These are phyloP conservation scores for Lagerstroemia fauriei DNA, from an alignment of 441 rosid genomes.

Conservation along the genomic window DNA sequence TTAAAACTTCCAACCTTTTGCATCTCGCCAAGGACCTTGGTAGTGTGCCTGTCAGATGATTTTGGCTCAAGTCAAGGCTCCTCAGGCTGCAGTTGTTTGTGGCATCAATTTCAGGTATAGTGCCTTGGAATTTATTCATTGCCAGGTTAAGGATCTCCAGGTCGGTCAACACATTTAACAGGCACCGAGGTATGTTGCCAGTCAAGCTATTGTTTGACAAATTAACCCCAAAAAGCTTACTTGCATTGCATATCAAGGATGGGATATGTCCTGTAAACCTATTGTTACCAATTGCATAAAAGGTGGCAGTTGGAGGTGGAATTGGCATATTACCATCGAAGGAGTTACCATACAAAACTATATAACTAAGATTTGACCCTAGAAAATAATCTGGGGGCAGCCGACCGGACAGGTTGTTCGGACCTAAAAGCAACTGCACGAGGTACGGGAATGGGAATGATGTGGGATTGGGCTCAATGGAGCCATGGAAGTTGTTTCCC, in stretches of 20 bases:
- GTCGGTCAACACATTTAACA: neutral
- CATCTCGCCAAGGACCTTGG: constrained; percentile 30
- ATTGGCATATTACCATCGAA: neutral
- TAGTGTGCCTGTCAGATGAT: constrained; percentile 20
- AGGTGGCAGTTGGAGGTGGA: neutral
- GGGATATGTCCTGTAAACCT: neutral
- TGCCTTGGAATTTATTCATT: neutral
- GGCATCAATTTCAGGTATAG: neutral
- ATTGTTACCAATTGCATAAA: neutral
- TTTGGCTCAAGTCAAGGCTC: constrained; percentile 25
- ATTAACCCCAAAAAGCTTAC: neutral
- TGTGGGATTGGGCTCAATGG: neutral
- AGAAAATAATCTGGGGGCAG: neutral
- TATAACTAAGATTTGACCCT: neutral
- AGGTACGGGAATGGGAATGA: neutral
- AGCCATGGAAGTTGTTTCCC: constrained; percentile 2
- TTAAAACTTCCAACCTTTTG: constrained; percentile 9
- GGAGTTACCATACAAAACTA: neutral
- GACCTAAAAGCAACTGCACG: neutral
- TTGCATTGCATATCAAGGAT: neutral
- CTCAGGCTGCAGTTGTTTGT: constrained; percentile 5
- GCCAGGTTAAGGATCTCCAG: neutral
- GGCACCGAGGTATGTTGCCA: neutral
- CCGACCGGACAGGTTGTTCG: neutral
- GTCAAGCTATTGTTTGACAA: neutral